Evolutionary conservation across 352 stramenopile species (phyloP).

Genomic region (Globisporangium iwayamae): DNA sequence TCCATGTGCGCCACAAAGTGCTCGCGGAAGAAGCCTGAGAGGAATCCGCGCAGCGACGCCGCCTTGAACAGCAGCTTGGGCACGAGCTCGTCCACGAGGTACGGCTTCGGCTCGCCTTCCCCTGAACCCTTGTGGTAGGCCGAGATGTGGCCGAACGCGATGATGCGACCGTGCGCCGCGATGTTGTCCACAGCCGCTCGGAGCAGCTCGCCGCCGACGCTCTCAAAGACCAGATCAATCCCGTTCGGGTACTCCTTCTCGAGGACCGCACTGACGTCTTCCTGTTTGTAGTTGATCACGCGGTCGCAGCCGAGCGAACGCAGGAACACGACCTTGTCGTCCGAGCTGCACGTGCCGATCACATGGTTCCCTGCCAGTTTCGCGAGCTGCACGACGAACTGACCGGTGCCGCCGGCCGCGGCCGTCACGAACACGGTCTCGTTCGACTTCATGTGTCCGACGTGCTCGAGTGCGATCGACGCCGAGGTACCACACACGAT

Average conservation of each 20-base stretch:
- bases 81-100: conserved; percentile 14
- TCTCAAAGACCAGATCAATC: conserved; percentile 68
- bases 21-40: conserved; percentile 38
- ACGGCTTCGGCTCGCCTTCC: conserved; percentile 10
- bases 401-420: conserved; percentile 70
- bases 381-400: conserved; percentile 83
- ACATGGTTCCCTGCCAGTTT: conserved; percentile 79
- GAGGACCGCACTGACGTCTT: conserved; percentile 47
- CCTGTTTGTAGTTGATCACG: conserved; percentile 87
- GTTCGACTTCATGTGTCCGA: conserved; percentile 51
- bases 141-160: conserved; percentile 56
- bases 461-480: conserved; percentile 44
- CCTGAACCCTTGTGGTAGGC: conserved; percentile 26
- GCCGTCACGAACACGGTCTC: conserved; percentile 66
- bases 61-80: conserved; percentile 23
- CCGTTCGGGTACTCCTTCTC: conserved; percentile 70
- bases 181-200: conserved; percentile 53
- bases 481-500: conserved; percentile 38
- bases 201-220: conserved; percentile 53
- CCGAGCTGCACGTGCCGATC: conserved; percentile 77
- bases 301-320: conserved; percentile 61
- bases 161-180: conserved; percentile 48
- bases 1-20: conserved; percentile 38
- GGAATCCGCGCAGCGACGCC: conserved; percentile 47
- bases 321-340: conserved; percentile 84